Base-by-base conservation (phyloP, 1,139 yeast species). In the Yueomyces sp. region DNA sequence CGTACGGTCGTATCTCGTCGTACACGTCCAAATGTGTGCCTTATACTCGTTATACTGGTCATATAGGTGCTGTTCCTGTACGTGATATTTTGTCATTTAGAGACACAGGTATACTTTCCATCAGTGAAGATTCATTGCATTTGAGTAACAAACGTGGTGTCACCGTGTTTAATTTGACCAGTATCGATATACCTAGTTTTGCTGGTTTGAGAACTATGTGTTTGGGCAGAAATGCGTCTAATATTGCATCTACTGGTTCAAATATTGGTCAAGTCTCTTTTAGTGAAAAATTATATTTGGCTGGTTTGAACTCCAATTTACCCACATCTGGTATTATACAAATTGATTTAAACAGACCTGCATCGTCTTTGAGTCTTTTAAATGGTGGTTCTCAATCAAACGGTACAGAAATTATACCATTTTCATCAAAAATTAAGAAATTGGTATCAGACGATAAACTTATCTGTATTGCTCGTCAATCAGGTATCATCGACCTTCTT, bases 401-500 rank as follows among this genome's bases (percentile, higher is more conserved):
- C 1, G 19, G n/a, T 5, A 11, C 35, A 33, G 35, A 33, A 33
- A 57, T 63, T 4, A 57, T 66, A 27, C 59, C 59, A 26, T 69
- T 69, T 51, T 53, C 62, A 3, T 71, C 74, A 25, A 68, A 67
- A 26, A 61, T 67, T 3, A 56, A 60, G 7, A 51, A 64, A 32
- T 55, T 72, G 59, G 59, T 64, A 7, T 64, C 73, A 8, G 68
- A 67, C 53, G 63, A 61, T 54, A 65, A 68, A 49, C 58, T 70
- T 36, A 63, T 85, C 38, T 76, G 82, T 1, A 62, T 85, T 28
- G 96, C 93, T 0, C 72, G 72, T 44, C 63, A 72, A 4, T 71
- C 75, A 48, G 97, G 96, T 3, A 64, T 75, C 2, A 66, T 87
- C 29, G 95, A 84, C 51, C 65, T 89, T n/a, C 71, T 84, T 44